Base-by-base conservation (phyloP, 2,329 filamentous ascomycete genomes). In the Fusarium sarcochroum region DNA sequence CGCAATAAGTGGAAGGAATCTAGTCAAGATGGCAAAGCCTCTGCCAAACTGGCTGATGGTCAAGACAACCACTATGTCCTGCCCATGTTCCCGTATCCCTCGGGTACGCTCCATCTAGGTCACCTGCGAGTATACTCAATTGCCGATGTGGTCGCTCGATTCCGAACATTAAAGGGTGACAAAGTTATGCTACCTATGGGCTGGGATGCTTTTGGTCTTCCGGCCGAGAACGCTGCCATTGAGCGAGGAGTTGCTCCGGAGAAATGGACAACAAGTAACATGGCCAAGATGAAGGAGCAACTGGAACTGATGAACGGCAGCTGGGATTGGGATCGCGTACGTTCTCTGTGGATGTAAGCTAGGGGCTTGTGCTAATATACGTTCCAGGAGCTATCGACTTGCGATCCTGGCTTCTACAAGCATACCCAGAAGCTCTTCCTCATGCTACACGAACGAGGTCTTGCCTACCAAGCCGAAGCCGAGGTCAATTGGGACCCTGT, bases 21-120 rank as follows among this genome's bases (percentile, higher is more conserved):
- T 15, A 51, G 47, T 11, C 45, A 37, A 14, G 7, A 38, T 20
- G 41, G 34, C 3, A 53, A 67, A 5, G 42, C 63, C 25, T 14
- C 68, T 34, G 67, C 51, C 14, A 63, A 58, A 48, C 52, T 70
- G 20, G 40, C 48, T 63, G 71, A 67, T 32, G 46, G 62, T 55
- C 66, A 78, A 35, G 71, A 79, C 41, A 79, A 80, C 58, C 85
- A 84, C 78, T 97, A 95, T 77, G 88, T 97, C 65, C 84, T 97
- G 54, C 91, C 94, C 69, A 97, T 97, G 94, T 97, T 97, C 76
- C 94, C 94, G 0, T 97, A 97, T 77, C 94, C 94, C 1, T 97
- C 94, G 0, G 94, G 94, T 30, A 90, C 89, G 30, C 85, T 97
- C 27, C 94, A 97, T 77, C 89, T 97, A 63, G 94, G 94, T 15